Base-by-base conservation (phyloP, 1,284 basidiomycete genomes). In the Moniliophthora roreri region DNA sequence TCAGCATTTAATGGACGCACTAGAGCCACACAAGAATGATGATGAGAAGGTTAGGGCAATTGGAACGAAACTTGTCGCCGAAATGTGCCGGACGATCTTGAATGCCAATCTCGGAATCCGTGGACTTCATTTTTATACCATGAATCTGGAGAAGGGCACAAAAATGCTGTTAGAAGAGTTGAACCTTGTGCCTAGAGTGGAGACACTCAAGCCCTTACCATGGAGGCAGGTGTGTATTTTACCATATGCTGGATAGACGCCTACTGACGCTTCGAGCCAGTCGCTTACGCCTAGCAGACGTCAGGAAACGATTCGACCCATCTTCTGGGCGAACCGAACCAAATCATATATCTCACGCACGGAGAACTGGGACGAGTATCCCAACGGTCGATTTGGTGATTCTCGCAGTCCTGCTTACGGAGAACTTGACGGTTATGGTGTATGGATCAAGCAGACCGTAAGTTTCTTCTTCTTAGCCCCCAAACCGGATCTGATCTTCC, bases 281-380 rank as follows among this genome's bases (percentile, higher is more conserved):
- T 93, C 85, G 18, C 88, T 98, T 62, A 96, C 94, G 0, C 92
- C 94, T 20, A 90, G 81, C 64, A 82, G 95, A 54, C 86, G 95
- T 45, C 76, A 84, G 60, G 95, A 98, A 72, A 89, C 82, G 38
- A 97, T 95, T 61, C 87, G 95, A 44, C 95, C 95, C 3, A 97
- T 98, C 66, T 97, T 95, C 76, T 95, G 92, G 93, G 92, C 93
- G 18, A 96, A 98, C 73, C 81, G 94, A 40, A 83, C 92, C 42
- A 89, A 93, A 66, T 96, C 93, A 3, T 96, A 96, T 69, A 77
- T 96, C 39, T 91, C 91, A 13, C 87, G 95, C 49, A 96, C 93
- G 20, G 91, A 93, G 68, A 91, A 95, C 65, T 99, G 96, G 96
- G 96, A 99, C 70, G 97, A 99, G 72, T 99, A 96, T 70, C 96